Evolutionary conservation across 306 rosid species (phyloP).

Genomic region (Inga oerstediana): DNA sequence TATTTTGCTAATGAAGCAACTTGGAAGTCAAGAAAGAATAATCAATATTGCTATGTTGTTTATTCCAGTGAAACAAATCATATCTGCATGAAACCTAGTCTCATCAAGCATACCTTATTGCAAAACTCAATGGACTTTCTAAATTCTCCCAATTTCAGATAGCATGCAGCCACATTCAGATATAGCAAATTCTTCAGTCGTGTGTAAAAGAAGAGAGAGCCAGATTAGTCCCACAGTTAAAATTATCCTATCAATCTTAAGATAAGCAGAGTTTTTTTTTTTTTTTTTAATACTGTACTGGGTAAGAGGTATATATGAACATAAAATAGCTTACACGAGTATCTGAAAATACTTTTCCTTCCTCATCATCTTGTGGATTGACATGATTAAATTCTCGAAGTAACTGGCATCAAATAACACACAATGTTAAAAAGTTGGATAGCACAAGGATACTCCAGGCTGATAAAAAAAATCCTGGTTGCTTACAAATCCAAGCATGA

Average conservation of each 20-base stretch:
- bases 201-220: not conserved
- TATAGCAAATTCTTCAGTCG: conserved; percentile 79
- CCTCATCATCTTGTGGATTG: conserved; percentile 96
- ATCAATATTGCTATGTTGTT: not conserved
- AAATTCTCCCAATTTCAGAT: conserved; percentile 82
- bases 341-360: conserved; percentile 78
- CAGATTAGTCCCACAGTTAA: conserved; percentile 31
- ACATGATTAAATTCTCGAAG: conserved; percentile 98
- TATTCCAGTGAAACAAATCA: conserved; percentile 24
- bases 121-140: conserved; percentile 85
- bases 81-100: conserved; percentile 2
- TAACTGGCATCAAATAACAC: conserved; percentile 60
- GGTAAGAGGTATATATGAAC: conserved; percentile 12
- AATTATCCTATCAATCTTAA: conserved; percentile 17
- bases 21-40: conserved; percentile 14
- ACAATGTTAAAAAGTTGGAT: conserved; percentile 37
- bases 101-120: conserved; percentile 70
- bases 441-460: not conserved
- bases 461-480: conserved; percentile 8
- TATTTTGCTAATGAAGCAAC: conserved; percentile 16
- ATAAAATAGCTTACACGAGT: conserved; percentile 67
- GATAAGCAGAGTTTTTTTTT: not conserved
- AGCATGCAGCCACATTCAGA: conserved; percentile 91
- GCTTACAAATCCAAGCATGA: not conserved
- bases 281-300: not conserved